Evolutionary conservation across 169 alveolate species (phyloP).

Genomic region (Babesia bigemina): DNA sequence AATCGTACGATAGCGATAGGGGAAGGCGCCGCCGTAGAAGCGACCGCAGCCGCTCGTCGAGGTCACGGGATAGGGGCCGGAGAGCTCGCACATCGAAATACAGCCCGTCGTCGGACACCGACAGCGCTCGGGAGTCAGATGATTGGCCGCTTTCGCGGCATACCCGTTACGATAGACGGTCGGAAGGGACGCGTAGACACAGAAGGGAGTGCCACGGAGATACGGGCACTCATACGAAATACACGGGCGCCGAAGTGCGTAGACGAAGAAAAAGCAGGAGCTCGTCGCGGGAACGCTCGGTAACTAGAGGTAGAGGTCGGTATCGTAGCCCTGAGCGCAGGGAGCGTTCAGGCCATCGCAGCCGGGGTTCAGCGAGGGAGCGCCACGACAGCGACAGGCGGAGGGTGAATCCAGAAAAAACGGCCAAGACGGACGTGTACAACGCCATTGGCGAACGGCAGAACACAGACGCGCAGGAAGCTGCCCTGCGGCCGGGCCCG

Average conservation of each 20-base stretch:
- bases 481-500: background rate
- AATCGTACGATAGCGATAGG: background rate
- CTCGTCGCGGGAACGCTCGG: too few relatives aligned
- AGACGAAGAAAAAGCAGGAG: too few relatives aligned
- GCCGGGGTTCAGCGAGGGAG: background rate
- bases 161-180: too few relatives aligned
- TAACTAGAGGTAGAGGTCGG: background rate
- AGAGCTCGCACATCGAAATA: too few relatives aligned
- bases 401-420: background rate
- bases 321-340: background rate
- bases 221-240: too few relatives aligned
- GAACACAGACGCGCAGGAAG: background rate
- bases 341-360: background rate
- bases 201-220: too few relatives aligned
- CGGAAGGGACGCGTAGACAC: too few relatives aligned
- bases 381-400: background rate
- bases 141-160: too few relatives aligned
- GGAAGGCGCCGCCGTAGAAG: background rate
- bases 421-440: background rate
- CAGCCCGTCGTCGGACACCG: background rate
- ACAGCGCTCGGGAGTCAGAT: too few relatives aligned
- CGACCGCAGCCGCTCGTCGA: background rate
- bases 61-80: too few relatives aligned
- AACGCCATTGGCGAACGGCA: background rate
- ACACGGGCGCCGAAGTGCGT: too few relatives aligned